phyloP scores from a whole-genome alignment of 805 yeast genomes.

The Ogataea neopini region DNA sequence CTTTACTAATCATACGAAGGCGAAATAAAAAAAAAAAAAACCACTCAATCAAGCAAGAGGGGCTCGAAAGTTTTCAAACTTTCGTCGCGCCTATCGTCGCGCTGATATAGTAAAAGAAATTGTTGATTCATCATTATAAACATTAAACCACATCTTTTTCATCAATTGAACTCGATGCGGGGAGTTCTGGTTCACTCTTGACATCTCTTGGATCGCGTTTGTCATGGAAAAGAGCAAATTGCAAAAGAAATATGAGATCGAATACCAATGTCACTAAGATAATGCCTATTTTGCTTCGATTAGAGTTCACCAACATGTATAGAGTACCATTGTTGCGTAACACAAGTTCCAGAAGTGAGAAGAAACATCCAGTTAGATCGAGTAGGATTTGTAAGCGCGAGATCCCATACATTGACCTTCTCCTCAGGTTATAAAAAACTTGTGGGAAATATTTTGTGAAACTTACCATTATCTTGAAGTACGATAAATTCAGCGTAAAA shows the following conservation, averaged over 20 bases:
- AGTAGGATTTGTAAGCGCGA: constrained; percentile 41
- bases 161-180: background rate
- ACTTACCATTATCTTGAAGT: constrained; percentile 46
- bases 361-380: constrained; percentile 45
- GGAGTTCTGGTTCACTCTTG: background rate
- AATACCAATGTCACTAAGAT: constrained; percentile 38
- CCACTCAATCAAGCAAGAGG: background rate
- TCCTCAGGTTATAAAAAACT: constrained; percentile 40
- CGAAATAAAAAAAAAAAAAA: background rate
- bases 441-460: constrained; percentile 54
- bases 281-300: constrained; percentile 47
- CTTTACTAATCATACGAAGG: constrained; percentile 1
- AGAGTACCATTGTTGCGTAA: constrained; percentile 37
- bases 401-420: constrained; percentile 48
- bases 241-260: constrained; percentile 30
- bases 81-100: background rate
- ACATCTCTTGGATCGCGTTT: background rate
- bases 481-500: constrained; percentile 43
- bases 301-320: constrained; percentile 34
- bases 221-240: constrained; percentile 19
- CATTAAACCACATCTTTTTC: background rate
- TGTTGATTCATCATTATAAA: background rate
- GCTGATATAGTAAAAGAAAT: background rate
- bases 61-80: background rate
- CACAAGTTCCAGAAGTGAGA: constrained; percentile 41